A percentile compares a stretch with the other conserved stretches of the same genome.
Evolutionary conservation across 768 basidiomycete genomes (phyloP).

Genomic region (Porphyrellus cyaneotinctus): DNA sequence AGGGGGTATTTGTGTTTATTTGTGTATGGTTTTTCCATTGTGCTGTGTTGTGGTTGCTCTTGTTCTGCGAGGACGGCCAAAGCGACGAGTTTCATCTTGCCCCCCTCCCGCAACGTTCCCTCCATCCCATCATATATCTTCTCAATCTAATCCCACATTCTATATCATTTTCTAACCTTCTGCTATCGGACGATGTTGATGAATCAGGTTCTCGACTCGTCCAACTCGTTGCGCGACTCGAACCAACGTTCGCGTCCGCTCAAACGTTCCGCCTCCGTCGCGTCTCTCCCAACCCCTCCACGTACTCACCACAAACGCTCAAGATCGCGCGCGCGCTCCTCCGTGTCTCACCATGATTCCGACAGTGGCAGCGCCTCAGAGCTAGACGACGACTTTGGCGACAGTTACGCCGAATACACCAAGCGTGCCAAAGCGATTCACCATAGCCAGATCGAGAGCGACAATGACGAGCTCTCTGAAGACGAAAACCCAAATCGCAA

Average conservation of each 20-base stretch:
- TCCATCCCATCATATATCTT: background rate
- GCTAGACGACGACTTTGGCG: constrained; percentile 17
- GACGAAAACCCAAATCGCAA: constrained; percentile 29
- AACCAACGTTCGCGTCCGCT: constrained; percentile 33
- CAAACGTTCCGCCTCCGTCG: constrained; percentile 62
- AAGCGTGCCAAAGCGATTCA: constrained; percentile 16
- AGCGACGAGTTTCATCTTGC: constrained; percentile 11
- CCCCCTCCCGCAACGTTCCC: constrained; percentile 22
- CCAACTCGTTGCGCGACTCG: constrained; percentile 17
- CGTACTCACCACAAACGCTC: constrained; percentile 50
- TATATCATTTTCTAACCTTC: background rate
- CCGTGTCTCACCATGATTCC: constrained; percentile 44
- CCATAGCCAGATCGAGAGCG: constrained; percentile 11
- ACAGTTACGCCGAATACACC: constrained; percentile 8
- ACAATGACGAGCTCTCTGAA: constrained; percentile 19
- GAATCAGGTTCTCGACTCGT: constrained; percentile 34
- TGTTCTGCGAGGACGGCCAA: constrained; percentile 13
- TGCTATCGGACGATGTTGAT: constrained; percentile 24
- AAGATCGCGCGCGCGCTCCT: constrained; percentile 39
- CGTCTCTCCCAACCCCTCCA: constrained; percentile 65
- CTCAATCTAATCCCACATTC: background rate
- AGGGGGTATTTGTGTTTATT: background rate
- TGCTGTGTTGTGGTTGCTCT: constrained; percentile 9
- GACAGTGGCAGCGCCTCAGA: constrained; percentile 36
- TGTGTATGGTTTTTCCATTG: constrained; percentile 6